Evolutionary conservation across 2,329 filamentous ascomycete genomes (phyloP), one percentile per base, ranked within the genome.

Genomic region (Nothomitra cinnamomea): DNA sequence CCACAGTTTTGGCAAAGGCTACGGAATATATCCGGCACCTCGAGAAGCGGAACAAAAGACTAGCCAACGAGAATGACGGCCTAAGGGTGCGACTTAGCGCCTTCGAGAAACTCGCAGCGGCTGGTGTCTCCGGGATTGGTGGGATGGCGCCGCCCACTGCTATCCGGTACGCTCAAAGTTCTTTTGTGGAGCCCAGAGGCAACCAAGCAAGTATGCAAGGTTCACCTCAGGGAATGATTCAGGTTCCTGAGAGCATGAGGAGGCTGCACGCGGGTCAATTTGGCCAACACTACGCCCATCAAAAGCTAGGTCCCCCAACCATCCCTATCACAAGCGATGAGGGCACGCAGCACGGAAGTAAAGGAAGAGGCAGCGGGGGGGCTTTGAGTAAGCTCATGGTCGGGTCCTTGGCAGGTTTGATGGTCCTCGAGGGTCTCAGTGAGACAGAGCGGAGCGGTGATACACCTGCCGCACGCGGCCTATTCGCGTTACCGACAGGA

Each of bases 21-120:
- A 95, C 90, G 4, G 90, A 96, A 65, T 96, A 96, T 61, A 96
- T 96, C 59, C 79, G 83, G 38, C 89, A 96, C 67, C 71, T 96
- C 1, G 90, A 96, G 67, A 94, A 94, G 70, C 81, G 88, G 12
- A 94, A 94, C 61, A 85, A 81, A 59, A 80, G 85, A 4, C 71
- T 95, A 8, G 72, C 82, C 52, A 87, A 94, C 47, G 88, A 96
- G 64, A 89, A 95, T 62, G 75, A 71, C 28, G 78, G 78, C 13
- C 78, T 95, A 70, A 89, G 90, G 65, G 79, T 80, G 47, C 79
- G 87, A 28, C 78, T 95, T 38, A 65, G 70, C 28, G 66, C 66
- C 47, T 71, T 72, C 43, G 79, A 82, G 63, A 90, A 92, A 63
- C 75, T 94, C 15, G 85, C 89, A 42, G 87, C 69, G 51, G 70